Evolutionary conservation across 495 filamentous ascomycete genomes (phyloP), one percentile per base, ranked within the genome.

Genomic region (Trichoderma gamsii): DNA sequence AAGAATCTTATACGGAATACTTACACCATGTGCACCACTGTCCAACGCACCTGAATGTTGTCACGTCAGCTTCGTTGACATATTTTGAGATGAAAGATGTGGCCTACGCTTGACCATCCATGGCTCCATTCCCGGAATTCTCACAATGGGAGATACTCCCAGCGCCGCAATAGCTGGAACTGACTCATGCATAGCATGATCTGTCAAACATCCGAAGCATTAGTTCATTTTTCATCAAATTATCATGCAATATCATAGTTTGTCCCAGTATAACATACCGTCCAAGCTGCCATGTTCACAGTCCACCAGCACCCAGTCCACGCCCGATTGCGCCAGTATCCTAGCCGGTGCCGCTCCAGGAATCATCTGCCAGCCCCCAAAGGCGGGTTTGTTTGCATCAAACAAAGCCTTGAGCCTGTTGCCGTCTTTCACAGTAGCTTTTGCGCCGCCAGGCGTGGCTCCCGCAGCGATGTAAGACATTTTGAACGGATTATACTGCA

Each of bases 141-240:
- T 79, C 38, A 91, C 88, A 68, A 92, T 78, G 0, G 89, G 88
- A 13, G 85, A 87, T 0, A 88, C 86, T 11, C 87, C 89, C 69
- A 85, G 80, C 15, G 82, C 82, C 9, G 89, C 87, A 71, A 89
- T 88, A 4, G 87, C 87, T 29, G 90, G 87, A 41, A 94, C 90
- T 3, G 90, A 86, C 69, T 93, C 91, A 73, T 95, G 92, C 92
- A 95, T 95, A 15, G 86, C 83, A 46, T 84, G 86, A 77, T 94
- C 90, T 66, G 21, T 32, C 65, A 51, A 51, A 21, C 21, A 21
- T 23, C 4, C 7, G 27, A 16, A 4, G 18, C 8, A 41, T 64
- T 41, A 63, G 23, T 21, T 44, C 41, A 16, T 27, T n/a, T n/a
- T 38, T n/a, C 35, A 16, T 41, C 63, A 41, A 16, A 3, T 41